Evolutionary conservation across 1,139 yeast genomes (phyloP), one percentile per base, ranked within the genome.

Genomic region (Candida sojae): DNA sequence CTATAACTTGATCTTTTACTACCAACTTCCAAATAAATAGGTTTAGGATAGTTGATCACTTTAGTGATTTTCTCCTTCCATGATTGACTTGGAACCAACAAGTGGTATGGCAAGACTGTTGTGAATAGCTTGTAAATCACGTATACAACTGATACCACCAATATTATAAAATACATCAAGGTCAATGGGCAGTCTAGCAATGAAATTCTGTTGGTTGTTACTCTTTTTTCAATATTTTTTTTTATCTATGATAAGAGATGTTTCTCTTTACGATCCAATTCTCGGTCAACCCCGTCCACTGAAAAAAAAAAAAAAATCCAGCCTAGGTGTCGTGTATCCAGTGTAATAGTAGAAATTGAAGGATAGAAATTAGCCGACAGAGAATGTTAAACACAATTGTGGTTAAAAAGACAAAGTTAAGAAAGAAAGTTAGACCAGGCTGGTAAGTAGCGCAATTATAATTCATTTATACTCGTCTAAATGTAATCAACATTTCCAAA

Each of bases 1-100:
- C 90, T 73, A 48, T 61, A 73, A 50, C 77, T 70, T 3, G 82
- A 74, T 35, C 72, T 53, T 56, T 79, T 79, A 43, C 48, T 46
- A 6, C 77, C 75, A 1, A 67, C 70, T 39, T 64, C 57, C 42
- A 75, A 59, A 55, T 71, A 73, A 38, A 71, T 69, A 25, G 73
- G 71, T 48, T 58, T 70, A 2, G 69, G 67, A 44, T 67, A 57
- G 23, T 67, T 57, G 39, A 73, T 48, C 3, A 75, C 80, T 17
- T 58, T 53, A 33, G 56, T 45, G 49, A 80, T 66, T 53, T 68
- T 66, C 2, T 74, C 75, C 49, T 66, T 62, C 75, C 81, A 80
- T 42, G 68, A 59, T 11, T 66, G 72, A 10, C 79, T 70, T 3
- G 84, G 83, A 3, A 79, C 73, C 5, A 72, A 55, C 39, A 75